Evolutionary conservation across 2,329 filamentous ascomycete genomes (phyloP).

Genomic region (Stachybotrys elegans): DNA sequence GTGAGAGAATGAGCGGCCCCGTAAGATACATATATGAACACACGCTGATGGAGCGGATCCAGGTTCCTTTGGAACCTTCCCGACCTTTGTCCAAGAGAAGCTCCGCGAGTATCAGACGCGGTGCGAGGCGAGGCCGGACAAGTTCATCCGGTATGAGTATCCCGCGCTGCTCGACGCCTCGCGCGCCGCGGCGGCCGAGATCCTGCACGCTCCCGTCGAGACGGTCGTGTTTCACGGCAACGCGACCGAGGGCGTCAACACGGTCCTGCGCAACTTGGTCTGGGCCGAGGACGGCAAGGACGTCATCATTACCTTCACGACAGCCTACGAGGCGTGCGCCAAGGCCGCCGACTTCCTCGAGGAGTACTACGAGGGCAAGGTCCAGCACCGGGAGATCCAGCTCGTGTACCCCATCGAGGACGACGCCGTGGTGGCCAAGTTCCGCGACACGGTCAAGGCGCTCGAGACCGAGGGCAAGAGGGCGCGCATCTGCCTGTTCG

Average conservation of each 20-base stretch:
- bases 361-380: constrained; percentile 53
- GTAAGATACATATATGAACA: too few species aligned
- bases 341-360: constrained; percentile 65
- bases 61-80: constrained; percentile 79
- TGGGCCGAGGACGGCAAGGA: constrained; percentile 69
- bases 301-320: constrained; percentile 72
- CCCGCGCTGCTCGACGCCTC: constrained; percentile 59
- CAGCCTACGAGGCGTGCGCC: constrained; percentile 73
- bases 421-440: constrained; percentile 55
- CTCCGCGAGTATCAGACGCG: constrained; percentile 61
- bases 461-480: constrained; percentile 53
- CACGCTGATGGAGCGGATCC: not conserved
- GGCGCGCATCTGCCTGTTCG: constrained; percentile 64
- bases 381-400: constrained; percentile 48
- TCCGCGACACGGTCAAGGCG: constrained; percentile 52
- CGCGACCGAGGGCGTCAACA: constrained; percentile 74
- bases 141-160: constrained; percentile 68
- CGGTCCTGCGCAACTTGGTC: constrained; percentile 67
- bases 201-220: constrained; percentile 61
- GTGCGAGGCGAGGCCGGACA: constrained; percentile 65
- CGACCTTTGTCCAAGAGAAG: constrained; percentile 52
- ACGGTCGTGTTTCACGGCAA: constrained; percentile 76
- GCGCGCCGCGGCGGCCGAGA: constrained; percentile 59
- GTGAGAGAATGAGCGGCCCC: too few species aligned
- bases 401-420: constrained; percentile 68